These are phyloP conservation scores for Gentiana straminea DNA, from an alignment of 257 asterid species.

Conservation along the genomic window DNA sequence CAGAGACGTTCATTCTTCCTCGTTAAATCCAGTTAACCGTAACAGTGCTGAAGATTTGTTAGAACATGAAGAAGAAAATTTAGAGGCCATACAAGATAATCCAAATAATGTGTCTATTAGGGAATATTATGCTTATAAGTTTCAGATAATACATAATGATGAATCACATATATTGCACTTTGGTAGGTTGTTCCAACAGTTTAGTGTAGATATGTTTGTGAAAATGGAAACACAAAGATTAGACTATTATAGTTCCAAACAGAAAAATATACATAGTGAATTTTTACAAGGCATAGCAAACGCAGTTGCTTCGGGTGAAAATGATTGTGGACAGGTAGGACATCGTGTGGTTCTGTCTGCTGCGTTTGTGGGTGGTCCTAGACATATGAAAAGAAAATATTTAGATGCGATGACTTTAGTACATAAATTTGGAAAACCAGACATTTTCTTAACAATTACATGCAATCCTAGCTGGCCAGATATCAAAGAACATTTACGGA, in stretches of 20 bases:
- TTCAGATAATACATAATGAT: not conserved
- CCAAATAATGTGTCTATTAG: no score
- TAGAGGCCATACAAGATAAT: no score
- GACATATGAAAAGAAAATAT: not conserved
- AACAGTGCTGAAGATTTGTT: no score
- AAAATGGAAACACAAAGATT: not conserved
- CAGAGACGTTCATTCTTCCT: no score
- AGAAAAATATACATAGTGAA: not conserved
- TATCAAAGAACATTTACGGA: not conserved
- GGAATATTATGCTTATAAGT: no score
- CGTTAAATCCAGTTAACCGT: no score
- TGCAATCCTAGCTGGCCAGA: not conserved
- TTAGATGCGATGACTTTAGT: not conserved
- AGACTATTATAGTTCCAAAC: not conserved
- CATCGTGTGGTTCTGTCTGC: not conserved
- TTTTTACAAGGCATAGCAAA: not conserved
- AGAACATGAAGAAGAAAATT: no score
- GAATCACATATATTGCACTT: not conserved
- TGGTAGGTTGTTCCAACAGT: not conserved
- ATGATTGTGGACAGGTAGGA: not conserved
- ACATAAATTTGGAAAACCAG: not conserved
- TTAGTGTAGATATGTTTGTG: not conserved
- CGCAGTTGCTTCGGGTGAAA: not conserved
- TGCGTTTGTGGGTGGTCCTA: not conserved
- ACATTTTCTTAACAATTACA: not conserved